phyloP scores from a whole-genome alignment of 345 rosid species.

The Corymbia maculata region DNA sequence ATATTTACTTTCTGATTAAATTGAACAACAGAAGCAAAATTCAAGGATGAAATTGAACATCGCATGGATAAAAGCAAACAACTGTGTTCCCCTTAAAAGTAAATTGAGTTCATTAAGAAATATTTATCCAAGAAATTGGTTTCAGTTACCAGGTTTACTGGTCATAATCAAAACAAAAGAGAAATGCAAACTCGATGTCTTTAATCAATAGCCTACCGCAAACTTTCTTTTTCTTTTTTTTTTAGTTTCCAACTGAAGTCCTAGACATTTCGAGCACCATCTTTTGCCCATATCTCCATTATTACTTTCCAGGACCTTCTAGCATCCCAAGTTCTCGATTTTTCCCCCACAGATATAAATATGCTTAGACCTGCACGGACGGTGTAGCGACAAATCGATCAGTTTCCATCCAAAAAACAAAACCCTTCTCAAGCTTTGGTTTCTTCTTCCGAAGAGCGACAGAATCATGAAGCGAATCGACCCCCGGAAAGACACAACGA shows the following conservation, averaged over 20 bases:
- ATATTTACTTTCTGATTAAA: not conserved
- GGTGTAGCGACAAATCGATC: not conserved
- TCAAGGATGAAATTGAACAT: not conserved
- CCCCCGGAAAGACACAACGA: not conserved
- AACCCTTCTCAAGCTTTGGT: not conserved
- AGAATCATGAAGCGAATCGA: not conserved
- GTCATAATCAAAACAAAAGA: not conserved
- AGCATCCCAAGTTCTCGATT: not conserved
- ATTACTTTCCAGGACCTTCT: not conserved
- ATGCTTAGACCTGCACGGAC: not conserved
- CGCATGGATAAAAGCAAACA: not conserved
- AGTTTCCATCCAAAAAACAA: not conserved
- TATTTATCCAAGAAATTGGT: not conserved
- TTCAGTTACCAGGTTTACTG: not conserved
- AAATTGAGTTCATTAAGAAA: not conserved
- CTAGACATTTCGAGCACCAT: not conserved
- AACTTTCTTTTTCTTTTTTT: not conserved
- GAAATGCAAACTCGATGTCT: not conserved
- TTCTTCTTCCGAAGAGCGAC: not conserved
- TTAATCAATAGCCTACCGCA: not conserved
- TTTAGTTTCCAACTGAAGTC: not conserved
- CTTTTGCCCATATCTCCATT: not conserved
- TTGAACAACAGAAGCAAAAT: not conserved
- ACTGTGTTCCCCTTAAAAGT: not conserved
- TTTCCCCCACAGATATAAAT: not conserved